Evolutionary conservation across 805 yeast species (phyloP).

Genomic region (Wickerhamiella kazuoi): DNA sequence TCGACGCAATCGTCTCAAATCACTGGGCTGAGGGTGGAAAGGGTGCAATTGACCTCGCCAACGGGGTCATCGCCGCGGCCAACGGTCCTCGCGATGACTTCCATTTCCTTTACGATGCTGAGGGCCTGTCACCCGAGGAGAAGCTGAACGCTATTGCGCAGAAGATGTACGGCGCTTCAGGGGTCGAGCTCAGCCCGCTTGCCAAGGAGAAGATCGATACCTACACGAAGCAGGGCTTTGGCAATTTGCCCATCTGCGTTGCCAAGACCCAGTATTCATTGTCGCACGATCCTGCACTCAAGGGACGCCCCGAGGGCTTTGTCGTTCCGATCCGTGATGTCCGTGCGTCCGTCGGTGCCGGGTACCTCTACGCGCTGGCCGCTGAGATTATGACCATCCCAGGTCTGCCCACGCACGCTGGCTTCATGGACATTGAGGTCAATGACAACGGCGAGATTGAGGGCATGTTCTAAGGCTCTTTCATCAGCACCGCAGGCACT

Average conservation of each 20-base stretch:
- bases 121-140: slow-evolving; percentile 51
- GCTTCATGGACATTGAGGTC: slow-evolving; percentile 93
- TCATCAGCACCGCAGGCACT: too few species aligned
- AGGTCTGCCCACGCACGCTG: slow-evolving; percentile 89
- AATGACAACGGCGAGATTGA: slow-evolving; percentile 80
- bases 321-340: slow-evolving; percentile 88
- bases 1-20: slow-evolving; percentile 72
- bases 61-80: slow-evolving; percentile 57
- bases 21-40: slow-evolving; percentile 95
- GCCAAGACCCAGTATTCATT: slow-evolving; percentile 96
- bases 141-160: slow-evolving; percentile 65
- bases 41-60: slow-evolving; percentile 74
- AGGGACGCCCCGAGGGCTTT: slow-evolving; percentile 91
- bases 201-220: slow-evolving; percentile 69
- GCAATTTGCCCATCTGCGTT: slow-evolving; percentile 81
- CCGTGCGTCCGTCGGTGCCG: slow-evolving; percentile 91
- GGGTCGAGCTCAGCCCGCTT: slow-evolving; percentile 61
- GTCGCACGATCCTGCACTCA: slow-evolving; percentile 81
- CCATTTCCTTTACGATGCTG: slow-evolving; percentile 50
- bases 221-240: slow-evolving; percentile 76
- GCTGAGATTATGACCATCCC: slow-evolving; percentile 97
- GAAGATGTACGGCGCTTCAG: slow-evolving; percentile 85
- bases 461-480: slow-evolving; percentile 54
- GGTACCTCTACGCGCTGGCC: slow-evolving; percentile 87
- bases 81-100: slow-evolving; percentile 25